phyloP scores from a whole-genome alignment of 1,139 yeast genomes.

The Blastobotrys persicus region DNA sequence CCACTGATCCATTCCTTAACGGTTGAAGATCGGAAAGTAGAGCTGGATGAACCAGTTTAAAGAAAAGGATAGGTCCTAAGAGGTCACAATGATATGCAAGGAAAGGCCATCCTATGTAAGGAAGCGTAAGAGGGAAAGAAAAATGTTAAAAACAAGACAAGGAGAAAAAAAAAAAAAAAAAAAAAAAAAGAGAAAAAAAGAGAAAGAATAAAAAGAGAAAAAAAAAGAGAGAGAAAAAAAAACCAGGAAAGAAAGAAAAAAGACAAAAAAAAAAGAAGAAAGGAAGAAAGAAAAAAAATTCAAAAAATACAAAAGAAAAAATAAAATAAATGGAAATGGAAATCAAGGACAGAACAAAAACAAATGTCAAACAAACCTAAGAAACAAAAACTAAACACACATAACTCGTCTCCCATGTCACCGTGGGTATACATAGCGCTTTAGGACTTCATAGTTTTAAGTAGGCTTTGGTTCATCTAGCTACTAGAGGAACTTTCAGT shows the following conservation, averaged over 20 bases:
- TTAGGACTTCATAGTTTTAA: too few relatives aligned
- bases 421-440: too few relatives aligned
- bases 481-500: too few relatives aligned
- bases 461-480: too few relatives aligned
- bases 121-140: not conserved
- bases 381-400: too few relatives aligned
- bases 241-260: not conserved
- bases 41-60: too few relatives aligned
- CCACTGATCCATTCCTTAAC: not conserved
- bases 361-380: too few relatives aligned
- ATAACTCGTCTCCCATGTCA: too few relatives aligned
- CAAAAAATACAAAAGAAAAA: slow-evolving; percentile 8
- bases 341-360: not conserved
- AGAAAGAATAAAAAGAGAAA: not conserved
- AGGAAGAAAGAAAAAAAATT: not conserved
- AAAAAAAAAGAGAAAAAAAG: not conserved
- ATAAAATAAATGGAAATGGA: not conserved
- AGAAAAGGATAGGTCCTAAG: too few relatives aligned
- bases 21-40: not conserved
- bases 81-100: too few relatives aligned
- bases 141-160: not conserved
- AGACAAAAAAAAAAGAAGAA: not conserved
- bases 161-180: not conserved
- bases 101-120: too few relatives aligned
- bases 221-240: not conserved